Evolutionary conservation across 208 protist species (phyloP), one percentile per base, ranked within the genome.

Genomic region (Wallacemonas sp.): DNA sequence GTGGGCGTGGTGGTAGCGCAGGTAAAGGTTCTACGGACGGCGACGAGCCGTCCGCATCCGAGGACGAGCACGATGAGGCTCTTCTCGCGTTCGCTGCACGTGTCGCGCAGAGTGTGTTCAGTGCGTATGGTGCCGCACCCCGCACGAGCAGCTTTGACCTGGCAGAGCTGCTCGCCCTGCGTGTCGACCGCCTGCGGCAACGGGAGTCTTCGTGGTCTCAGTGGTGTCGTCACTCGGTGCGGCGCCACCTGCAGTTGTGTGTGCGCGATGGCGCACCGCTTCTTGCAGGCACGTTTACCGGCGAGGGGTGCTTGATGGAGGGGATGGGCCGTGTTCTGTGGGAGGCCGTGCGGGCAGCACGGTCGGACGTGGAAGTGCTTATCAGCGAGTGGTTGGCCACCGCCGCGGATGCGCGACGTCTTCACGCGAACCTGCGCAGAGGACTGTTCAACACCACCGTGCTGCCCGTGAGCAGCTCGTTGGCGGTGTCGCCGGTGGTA

Each of bases 401-500:
- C 27, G 46, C 57, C 1, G 34, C 59, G 12, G 57, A 71, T 34
- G 60, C 19, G 8, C 60, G 58, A 12, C 63, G 59, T 21, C 34
- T 58, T 10, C 46, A 63, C 30, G 37, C 37, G 33, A 78, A 78
- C 46, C 53, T 71, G 22, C 55, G 70, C 21, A 50, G 54, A 8
- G 63, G 68, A 27, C 53, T 48, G 33, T 74, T 74, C 50, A 74
- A 74, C 63, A 1, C 30, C 10, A 54, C 70, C 10, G 33, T 54
- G 33, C 21, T 76, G 3, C 32, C 55, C 27, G 36, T 30, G 19
- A 38, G 1, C 17, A 12, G 22, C 24, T 15, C n/a, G 13, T 27
- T 2, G 24, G 30, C 38, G 26, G 17, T 72, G 0, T 8, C 15
- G n/a, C 50, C 50, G 12, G 50, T 57, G 12, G 30, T 57, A 13